Percentiles rank a stretch among this genome's conserved stretches.
These are phyloP conservation scores for Toxicodendron radicans DNA, from an alignment of 345 rosid species.

Conservation along the genomic window DNA sequence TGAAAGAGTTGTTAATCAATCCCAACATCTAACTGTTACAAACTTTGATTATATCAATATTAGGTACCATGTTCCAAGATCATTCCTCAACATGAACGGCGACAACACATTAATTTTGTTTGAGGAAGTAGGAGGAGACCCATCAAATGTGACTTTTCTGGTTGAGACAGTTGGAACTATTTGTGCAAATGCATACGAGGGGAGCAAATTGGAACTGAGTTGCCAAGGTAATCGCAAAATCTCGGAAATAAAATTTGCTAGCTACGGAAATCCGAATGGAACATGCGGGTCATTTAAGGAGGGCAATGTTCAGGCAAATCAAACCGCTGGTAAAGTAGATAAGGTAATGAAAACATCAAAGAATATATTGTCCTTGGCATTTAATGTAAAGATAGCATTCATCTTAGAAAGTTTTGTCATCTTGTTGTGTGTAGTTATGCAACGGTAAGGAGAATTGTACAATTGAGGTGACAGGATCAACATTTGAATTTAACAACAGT, in stretches of 20 bases:
- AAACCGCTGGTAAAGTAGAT: background rate
- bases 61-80: conserved; percentile 48
- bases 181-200: conserved; percentile 34
- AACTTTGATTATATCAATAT: background rate
- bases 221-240: conserved; percentile 35
- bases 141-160: conserved; percentile 27
- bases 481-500: no score
- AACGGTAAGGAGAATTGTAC: no score
- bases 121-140: conserved; percentile 49
- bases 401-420: no score
- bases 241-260: conserved; percentile 37
- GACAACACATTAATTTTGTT: conserved; percentile 37
- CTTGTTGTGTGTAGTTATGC: no score
- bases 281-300: conserved; percentile 27
- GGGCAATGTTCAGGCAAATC: conserved; percentile 19
- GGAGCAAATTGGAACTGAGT: conserved; percentile 26
- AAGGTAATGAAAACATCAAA: background rate
- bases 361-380: no score
- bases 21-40: background rate
- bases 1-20: background rate
- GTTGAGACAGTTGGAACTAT: conserved; percentile 31
- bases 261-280: conserved; percentile 43
- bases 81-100: conserved; percentile 10
- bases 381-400: no score
- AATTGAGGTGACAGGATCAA: no score